A percentile compares a stretch with the other conserved stretches of the same genome.
These are phyloP conservation scores for Saposhnikovia divaricata DNA, from an alignment of 129 eudicot species.

Conservation along the genomic window DNA sequence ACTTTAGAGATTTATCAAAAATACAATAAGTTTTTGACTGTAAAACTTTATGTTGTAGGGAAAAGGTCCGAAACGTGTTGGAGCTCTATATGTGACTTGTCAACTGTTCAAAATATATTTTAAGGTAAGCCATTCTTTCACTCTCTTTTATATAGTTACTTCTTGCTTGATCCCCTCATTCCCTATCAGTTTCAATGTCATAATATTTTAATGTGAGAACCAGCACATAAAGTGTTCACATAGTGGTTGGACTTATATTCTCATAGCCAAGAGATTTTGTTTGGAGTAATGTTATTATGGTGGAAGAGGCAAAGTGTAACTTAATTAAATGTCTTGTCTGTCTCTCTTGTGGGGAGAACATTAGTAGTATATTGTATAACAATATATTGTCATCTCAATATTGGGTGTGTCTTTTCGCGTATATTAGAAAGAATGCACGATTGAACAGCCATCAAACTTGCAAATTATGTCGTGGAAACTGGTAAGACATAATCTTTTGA, in stretches of 20 bases:
- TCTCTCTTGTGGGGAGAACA: background rate
- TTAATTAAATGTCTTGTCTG: background rate
- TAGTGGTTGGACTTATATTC: background rate
- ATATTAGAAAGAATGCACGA: conserved; percentile 7
- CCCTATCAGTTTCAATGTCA: background rate
- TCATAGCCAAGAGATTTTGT: background rate
- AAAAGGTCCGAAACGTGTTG: conserved; percentile 97
- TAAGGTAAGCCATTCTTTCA: conserved; percentile 39
- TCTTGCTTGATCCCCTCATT: background rate
- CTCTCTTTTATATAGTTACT: background rate
- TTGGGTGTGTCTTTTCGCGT: background rate
- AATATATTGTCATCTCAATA: background rate
- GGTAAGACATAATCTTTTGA: background rate
- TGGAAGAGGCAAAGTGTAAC: background rate
- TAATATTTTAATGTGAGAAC: background rate
- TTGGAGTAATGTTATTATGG: background rate
- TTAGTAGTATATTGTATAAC: background rate
- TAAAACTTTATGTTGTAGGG: conserved; percentile 35
- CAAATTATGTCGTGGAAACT: background rate
- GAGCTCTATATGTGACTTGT: conserved; percentile 94
- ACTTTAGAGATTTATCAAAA: background rate
- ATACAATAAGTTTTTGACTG: conserved; percentile 5
- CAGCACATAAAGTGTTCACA: no score
- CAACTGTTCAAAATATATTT: conserved; percentile 92
- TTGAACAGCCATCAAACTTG: background rate